A percentile compares a stretch with the other conserved stretches of the same genome.
These are phyloP conservation scores for Pleurotus cornucopiae DNA, from an alignment of 768 basidiomycete species.

Conservation along the genomic window DNA sequence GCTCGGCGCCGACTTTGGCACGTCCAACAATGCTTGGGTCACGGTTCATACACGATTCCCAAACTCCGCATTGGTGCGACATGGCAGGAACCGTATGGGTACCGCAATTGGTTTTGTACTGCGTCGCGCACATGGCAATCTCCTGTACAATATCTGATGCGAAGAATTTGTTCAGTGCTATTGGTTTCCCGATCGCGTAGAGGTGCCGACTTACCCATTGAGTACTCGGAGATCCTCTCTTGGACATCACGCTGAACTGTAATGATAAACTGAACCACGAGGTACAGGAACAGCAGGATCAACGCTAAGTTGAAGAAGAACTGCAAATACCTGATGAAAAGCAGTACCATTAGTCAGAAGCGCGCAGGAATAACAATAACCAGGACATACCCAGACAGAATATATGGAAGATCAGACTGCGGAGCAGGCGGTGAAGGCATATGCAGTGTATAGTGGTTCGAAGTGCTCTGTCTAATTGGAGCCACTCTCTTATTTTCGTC, in stretches of 20 bases:
- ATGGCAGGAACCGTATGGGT: slow-evolving; percentile 79
- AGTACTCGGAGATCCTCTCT: slow-evolving; percentile 82
- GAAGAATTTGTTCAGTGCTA: neutral
- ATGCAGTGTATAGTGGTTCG: slow-evolving; percentile 83
- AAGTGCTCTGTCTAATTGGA: slow-evolving; percentile 50
- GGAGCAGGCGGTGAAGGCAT: slow-evolving; percentile 57
- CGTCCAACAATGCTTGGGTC: slow-evolving; percentile 89
- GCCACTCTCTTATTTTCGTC: slow-evolving; percentile 38
- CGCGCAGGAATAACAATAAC: neutral
- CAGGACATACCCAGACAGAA: slow-evolving; percentile 74
- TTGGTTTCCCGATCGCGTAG: slow-evolving; percentile 15
- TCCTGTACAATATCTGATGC: slow-evolving; percentile 83
- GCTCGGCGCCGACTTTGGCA: slow-evolving; percentile 87
- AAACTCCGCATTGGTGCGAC: slow-evolving; percentile 78
- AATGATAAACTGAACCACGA: slow-evolving; percentile 80
- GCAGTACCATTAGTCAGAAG: slow-evolving; percentile 12
- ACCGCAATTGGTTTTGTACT: slow-evolving; percentile 83
- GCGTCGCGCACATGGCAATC: slow-evolving; percentile 79
- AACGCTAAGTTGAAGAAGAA: slow-evolving; percentile 91
- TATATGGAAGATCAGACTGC: slow-evolving; percentile 69
- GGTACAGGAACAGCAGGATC: slow-evolving; percentile 77
- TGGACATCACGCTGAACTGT: slow-evolving; percentile 90
- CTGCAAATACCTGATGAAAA: slow-evolving; percentile 71
- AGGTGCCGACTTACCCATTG: slow-evolving; percentile 59
- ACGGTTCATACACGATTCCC: slow-evolving; percentile 94